Base-by-base conservation (phyloP, 306 rosid species). In the Hippophae tibetana region DNA sequence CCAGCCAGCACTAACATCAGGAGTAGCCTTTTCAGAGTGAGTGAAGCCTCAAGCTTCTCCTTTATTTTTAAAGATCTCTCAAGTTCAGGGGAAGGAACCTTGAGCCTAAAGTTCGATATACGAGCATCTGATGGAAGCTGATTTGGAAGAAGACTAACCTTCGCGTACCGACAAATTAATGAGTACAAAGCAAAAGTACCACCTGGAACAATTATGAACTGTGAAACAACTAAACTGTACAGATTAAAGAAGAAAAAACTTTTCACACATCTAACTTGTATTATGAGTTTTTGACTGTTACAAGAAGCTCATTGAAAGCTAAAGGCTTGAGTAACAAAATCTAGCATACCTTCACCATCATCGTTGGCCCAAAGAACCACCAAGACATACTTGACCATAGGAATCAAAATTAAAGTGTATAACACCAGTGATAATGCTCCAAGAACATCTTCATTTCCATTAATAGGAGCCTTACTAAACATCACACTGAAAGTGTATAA, bases 171-270 rank as follows among this genome's bases (percentile, higher is more conserved):
- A 76, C 99, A 93, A 70, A 93, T 93, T 85, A 93, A 85, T 12
- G 97, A 93, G 77, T 93, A 93, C 77, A 93, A 77, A 4, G 99
- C 99, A 88, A 93, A 93, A 50, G 99, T 88, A 62, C 99, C 99
- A 70, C 99, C 99, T 92, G 85, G 85, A 76, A 61, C 58, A 65
- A 47, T 72, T 72, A 66, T 57, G 61, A 50, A 68, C 47, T 1
- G 31, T 47, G 12, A 61, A 56, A 56, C 48, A 12, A 23, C 13
- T 14, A 23, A 31, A 31, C 38, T 18, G 2, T 2, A 2, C 4
- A 2, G 38, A 31, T 31, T 4, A 31, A 31, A 31, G 38, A 31
- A 31, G 3, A 31, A 31, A 2, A 31, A 31, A 2, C 38, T 31
- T 31, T 31, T 31, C 38, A 31, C 4, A 31, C 38, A 31, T 31